Evolutionary conservation across 2,329 filamentous ascomycete genomes (phyloP), one percentile per base, ranked within the genome.

Genomic region (Aspergillus neotritici): DNA sequence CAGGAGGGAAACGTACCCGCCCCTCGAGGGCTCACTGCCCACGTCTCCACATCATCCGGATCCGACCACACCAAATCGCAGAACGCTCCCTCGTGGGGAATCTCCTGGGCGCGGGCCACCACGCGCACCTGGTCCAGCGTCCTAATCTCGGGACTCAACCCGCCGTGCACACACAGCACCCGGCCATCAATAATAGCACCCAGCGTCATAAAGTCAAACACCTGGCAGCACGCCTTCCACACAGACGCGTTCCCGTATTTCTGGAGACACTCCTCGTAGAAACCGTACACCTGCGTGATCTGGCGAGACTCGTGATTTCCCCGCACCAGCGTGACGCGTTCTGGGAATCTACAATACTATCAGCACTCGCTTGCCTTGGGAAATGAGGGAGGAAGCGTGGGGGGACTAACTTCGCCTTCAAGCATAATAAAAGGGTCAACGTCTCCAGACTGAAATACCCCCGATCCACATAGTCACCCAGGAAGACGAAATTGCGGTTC

Each of bases 181-280:
- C 84, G 82, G 57, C 83, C 83, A 57, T 87, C 83, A 52, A 87
- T 84, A 55, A 86, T 79, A 40, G 83, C 83, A 43, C 83, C 84
- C 45, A 87, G 74, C 13, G 84, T 83, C 51, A 87, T 79, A 62
- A 86, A 87, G 64, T 87, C 84, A 58, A 87, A 87, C 34, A 87
- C 81, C 64, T 87, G 83, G 56, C 83, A 87, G 64, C 84, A 87
- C 40, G 82, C 83, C 66, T 87, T 87, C 84, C 84, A 87, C 41
- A 87, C 84, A 28, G 82, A 84, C 5, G 84, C 83, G 63, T 86
- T 87, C 47, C 83, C 83, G 57, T 87, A 87, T 62, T 87, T 87
- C 54, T 83, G 80, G 54, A 85, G 76, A 59, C 84, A 87, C 61
- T 87, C 84, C 60, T 87, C 84, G 65, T 87, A 87, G 65, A 87